Percentiles rank a stretch among this genome's conserved stretches.
phyloP scores from a whole-genome alignment of 495 filamentous ascomycete genomes.

The Hyaloscypha finlandica region DNA sequence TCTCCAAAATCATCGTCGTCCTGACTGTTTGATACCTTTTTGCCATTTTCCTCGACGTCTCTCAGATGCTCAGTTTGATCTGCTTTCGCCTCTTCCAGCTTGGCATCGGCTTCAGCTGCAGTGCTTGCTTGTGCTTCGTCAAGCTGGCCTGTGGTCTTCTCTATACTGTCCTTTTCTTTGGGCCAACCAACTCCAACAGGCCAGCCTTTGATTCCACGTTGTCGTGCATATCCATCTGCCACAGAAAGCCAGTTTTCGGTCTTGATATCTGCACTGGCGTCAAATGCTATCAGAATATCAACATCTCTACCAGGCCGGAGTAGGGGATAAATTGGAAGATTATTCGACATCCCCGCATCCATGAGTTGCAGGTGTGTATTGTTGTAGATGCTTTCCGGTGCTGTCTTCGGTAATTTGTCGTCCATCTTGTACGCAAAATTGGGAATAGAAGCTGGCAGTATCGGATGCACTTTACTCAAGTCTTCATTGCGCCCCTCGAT shows the following conservation, averaged over 20 bases:
- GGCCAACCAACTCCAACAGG: constrained; percentile 92
- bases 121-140: constrained; percentile 67
- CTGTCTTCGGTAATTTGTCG: constrained; percentile 67
- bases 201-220: constrained; percentile 90
- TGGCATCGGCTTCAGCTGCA: constrained; percentile 57
- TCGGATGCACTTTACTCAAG: constrained; percentile 85
- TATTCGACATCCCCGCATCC: constrained; percentile 98
- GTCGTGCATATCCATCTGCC: constrained; percentile 86
- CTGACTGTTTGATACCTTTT: constrained; percentile 31
- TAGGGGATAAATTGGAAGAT: constrained; percentile 91
- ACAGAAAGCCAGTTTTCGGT: constrained; percentile 92
- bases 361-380: constrained; percentile 79
- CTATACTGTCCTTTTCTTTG: constrained; percentile 49
- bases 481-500: constrained; percentile 81
- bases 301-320: constrained; percentile 84
- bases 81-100: constrained; percentile 62
- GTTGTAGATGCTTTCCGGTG: constrained; percentile 71
- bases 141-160: constrained; percentile 62
- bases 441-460: constrained; percentile 84
- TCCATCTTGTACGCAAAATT: constrained; percentile 85
- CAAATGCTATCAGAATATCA: constrained; percentile 89
- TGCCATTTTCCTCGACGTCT: constrained; percentile 20
- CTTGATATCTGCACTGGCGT: constrained; percentile 81
- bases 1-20: constrained; percentile 49
- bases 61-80: constrained; percentile 41